A percentile compares a stretch with the other conserved stretches of the same genome.
phyloP scores from a whole-genome alignment of 495 filamentous ascomycete species.

The Neurospora sp. region DNA sequence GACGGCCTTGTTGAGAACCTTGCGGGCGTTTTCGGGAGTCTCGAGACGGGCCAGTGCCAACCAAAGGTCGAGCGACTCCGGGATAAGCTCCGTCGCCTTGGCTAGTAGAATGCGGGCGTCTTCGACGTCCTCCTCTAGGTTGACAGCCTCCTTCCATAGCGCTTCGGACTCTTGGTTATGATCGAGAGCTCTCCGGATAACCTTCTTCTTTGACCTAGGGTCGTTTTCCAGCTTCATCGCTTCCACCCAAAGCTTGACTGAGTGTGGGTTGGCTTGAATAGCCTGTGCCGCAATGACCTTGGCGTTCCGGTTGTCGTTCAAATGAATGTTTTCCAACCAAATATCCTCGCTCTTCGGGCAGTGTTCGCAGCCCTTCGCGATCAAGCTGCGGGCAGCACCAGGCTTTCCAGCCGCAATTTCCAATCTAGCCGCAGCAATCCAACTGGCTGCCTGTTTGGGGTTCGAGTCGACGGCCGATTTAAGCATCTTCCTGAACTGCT shows the following conservation, averaged over 20 bases:
- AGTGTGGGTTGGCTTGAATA: slow-evolving; percentile 81
- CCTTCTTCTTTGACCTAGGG: slow-evolving; percentile 71
- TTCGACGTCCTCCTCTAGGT: slow-evolving; percentile 78
- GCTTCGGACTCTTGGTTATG: slow-evolving; percentile 84
- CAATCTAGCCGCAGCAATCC: slow-evolving; percentile 88
- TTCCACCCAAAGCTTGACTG: slow-evolving; percentile 82
- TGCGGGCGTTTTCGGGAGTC: slow-evolving; percentile 79
- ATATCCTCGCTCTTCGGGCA: slow-evolving; percentile 91
- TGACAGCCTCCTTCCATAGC: slow-evolving; percentile 96
- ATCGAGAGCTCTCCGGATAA: slow-evolving; percentile 78
- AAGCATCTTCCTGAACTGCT: slow-evolving; percentile 83
- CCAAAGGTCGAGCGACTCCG: slow-evolving; percentile 88
- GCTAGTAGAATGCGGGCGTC: slow-evolving; percentile 81
- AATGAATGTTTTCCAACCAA: slow-evolving; percentile 89
- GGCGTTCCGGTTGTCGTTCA: slow-evolving; percentile 85
- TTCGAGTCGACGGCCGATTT: slow-evolving; percentile 96
- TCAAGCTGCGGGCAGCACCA: slow-evolving; percentile 73
- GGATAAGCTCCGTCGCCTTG: slow-evolving; percentile 90
- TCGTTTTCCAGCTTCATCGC: slow-evolving; percentile 89
- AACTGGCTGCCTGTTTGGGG: slow-evolving; percentile 87
- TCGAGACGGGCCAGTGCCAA: slow-evolving; percentile 84
- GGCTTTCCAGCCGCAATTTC: slow-evolving; percentile 89
- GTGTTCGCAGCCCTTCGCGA: slow-evolving; percentile 74
- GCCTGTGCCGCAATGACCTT: slow-evolving; percentile 94
- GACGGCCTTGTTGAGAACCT: slow-evolving; percentile 89